These are phyloP conservation scores for Dalbergia cultrata DNA, from an alignment of 306 rosid genomes.

Conservation along the genomic window DNA sequence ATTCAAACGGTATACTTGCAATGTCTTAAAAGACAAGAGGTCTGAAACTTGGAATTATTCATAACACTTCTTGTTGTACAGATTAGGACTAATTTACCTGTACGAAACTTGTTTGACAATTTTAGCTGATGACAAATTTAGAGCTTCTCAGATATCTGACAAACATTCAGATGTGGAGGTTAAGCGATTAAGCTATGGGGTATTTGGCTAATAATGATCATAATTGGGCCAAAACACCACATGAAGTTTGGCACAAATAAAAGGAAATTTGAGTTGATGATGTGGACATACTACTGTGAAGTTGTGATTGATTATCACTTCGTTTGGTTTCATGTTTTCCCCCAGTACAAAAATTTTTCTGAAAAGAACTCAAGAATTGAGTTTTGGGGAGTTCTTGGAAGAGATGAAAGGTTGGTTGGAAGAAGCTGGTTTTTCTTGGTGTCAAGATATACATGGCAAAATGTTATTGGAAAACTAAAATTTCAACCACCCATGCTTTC, in stretches of 20 bases:
- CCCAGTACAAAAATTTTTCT: not conserved
- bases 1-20: slow-evolving; percentile 9
- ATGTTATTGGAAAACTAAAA: too few relatives aligned
- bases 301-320: not conserved
- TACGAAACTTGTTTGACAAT: not conserved
- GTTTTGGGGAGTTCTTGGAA: too few relatives aligned
- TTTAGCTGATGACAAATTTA: slow-evolving; percentile 14
- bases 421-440: too few relatives aligned
- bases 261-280: not conserved
- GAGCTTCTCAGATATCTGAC: not conserved
- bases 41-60: slow-evolving; percentile 28
- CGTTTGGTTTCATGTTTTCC: not conserved
- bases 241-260: not conserved
- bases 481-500: too few relatives aligned
- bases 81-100: slow-evolving; percentile 18
- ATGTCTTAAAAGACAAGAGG: slow-evolving; percentile 2
- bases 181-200: not conserved
- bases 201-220: not conserved
- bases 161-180: not conserved
- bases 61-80: not conserved
- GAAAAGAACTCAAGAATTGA: not conserved
- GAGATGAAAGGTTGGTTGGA: too few relatives aligned
- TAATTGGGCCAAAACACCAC: not conserved
- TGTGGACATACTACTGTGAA: too few relatives aligned
- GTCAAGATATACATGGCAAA: too few relatives aligned